Evolutionary conservation across 192 early-diverging fungal genomes (phyloP).

Genomic region (Jimgerdemannia lactiflua): DNA sequence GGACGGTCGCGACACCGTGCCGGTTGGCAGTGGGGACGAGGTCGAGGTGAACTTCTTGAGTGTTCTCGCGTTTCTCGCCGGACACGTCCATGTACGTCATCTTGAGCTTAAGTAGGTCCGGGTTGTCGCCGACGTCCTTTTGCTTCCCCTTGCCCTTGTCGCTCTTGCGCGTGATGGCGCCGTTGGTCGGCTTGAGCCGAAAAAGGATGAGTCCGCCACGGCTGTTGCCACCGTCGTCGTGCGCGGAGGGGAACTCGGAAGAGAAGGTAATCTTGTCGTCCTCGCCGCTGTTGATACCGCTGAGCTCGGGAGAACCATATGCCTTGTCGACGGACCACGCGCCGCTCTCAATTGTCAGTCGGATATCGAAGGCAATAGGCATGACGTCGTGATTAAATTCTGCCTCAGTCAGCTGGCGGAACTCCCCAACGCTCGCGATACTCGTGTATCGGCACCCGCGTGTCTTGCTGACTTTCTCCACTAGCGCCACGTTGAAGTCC

Average conservation of each 20-base stretch:
- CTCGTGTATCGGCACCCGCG: neutral
- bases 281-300: neutral
- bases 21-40: no score
- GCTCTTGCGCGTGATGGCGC: neutral
- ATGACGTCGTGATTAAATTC: neutral
- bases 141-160: neutral
- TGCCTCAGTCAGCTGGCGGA: neutral
- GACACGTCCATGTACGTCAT: neutral
- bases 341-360: neutral
- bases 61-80: neutral
- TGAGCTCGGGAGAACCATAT: neutral
- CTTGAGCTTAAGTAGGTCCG: neutral
- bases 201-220: neutral
- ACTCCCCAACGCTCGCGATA: neutral
- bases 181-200: neutral
- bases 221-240: neutral
- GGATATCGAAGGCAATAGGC: neutral
- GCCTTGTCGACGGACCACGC: neutral
- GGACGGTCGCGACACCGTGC: neutral
- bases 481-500: neutral
- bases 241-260: neutral
- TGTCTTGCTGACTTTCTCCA: neutral
- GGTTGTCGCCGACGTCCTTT: neutral
- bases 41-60: neutral
- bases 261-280: neutral